Percentiles rank a stretch among this genome's conserved stretches.
Evolutionary conservation across 371 early-diverging fungal genomes (phyloP).

Genomic region (Mortierella sp.): DNA sequence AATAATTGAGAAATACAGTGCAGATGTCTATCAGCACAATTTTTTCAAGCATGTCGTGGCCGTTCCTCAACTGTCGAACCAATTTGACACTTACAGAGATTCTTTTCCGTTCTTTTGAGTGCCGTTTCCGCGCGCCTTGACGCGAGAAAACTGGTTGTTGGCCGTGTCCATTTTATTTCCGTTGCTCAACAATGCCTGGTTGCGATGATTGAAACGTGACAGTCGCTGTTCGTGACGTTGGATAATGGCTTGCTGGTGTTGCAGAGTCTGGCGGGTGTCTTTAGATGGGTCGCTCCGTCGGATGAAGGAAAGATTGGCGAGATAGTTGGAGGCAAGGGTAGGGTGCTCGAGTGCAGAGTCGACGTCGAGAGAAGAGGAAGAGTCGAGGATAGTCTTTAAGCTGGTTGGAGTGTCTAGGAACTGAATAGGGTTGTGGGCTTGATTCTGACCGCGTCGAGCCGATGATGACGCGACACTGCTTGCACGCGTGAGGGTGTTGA

Average conservation of each 20-base stretch:
- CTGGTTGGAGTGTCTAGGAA: constrained; percentile 55
- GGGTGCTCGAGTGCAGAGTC: constrained; percentile 69
- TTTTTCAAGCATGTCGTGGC: neutral
- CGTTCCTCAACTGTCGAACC: neutral
- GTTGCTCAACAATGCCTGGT: constrained; percentile 17
- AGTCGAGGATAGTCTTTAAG: constrained; percentile 61
- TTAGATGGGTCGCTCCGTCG: constrained; percentile 23
- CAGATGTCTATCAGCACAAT: neutral
- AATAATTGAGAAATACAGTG: neutral
- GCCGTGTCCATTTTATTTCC: constrained; percentile 24
- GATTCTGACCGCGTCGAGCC: constrained; percentile 23
- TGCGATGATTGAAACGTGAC: constrained; percentile 22
- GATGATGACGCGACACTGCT: constrained; percentile 43
- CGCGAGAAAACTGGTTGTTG: constrained; percentile 16
- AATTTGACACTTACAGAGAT: constrained; percentile 22
- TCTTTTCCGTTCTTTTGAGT: constrained; percentile 30
- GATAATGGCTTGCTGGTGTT: constrained; percentile 58
- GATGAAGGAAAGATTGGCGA: constrained; percentile 65
- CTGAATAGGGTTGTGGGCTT: constrained; percentile 16
- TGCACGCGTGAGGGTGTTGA: constrained; percentile 45
- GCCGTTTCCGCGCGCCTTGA: constrained; percentile 60
- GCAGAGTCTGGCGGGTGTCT: constrained; percentile 39
- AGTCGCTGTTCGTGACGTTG: constrained; percentile 57
- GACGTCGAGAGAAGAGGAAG: constrained; percentile 63
- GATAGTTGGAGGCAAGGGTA: constrained; percentile 62